phyloP scores from a whole-genome alignment of 352 stramenopile species.

The Phytophthora colocasiae region DNA sequence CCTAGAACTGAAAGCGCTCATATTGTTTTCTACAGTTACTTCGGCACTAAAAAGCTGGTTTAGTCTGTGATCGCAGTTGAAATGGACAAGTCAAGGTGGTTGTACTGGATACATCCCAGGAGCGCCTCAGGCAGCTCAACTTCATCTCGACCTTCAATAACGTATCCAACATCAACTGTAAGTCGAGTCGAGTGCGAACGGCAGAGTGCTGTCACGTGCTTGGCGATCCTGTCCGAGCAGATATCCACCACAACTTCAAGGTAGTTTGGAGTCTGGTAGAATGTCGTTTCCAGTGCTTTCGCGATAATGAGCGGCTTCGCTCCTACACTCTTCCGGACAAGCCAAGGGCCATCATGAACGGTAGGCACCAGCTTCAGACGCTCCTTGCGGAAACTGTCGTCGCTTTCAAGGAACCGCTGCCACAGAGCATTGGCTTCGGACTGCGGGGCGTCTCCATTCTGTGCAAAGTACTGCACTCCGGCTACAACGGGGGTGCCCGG shows the following conservation, averaged over 20 bases:
- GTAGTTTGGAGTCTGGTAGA: slow-evolving; percentile 67
- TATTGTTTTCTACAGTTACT: slow-evolving; percentile 1
- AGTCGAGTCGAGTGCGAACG: slow-evolving; percentile 71
- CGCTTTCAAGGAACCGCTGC: slow-evolving; percentile 65
- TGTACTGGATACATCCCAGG: slow-evolving; percentile 82
- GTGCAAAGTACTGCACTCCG: slow-evolving; percentile 80
- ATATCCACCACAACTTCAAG: slow-evolving; percentile 84
- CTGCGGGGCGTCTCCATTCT: slow-evolving; percentile 38
- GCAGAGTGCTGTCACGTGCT: slow-evolving; percentile 80
- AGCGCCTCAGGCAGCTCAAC: slow-evolving; percentile 81
- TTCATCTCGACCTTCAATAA: slow-evolving; percentile 76
- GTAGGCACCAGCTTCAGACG: slow-evolving; percentile 84
- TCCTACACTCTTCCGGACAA: slow-evolving; percentile 84
- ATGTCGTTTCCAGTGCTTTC: slow-evolving; percentile 67
- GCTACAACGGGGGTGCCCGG: slow-evolving; percentile 70
- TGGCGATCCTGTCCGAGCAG: slow-evolving; percentile 74
- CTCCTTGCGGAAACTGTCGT: slow-evolving; percentile 74
- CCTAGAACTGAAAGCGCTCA: background rate
- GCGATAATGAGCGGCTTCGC: slow-evolving; percentile 81
- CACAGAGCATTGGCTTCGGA: slow-evolving; percentile 57
- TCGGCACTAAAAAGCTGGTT: background rate
- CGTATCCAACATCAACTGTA: slow-evolving; percentile 83
- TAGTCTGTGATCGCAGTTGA: slow-evolving; percentile 59
- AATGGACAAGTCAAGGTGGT: slow-evolving; percentile 70
- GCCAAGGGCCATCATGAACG: slow-evolving; percentile 80